Evolutionary conservation across 164 flowering plant species (phyloP), one percentile per base, ranked within the genome.

Genomic region (Magnolia changhungtana): DNA sequence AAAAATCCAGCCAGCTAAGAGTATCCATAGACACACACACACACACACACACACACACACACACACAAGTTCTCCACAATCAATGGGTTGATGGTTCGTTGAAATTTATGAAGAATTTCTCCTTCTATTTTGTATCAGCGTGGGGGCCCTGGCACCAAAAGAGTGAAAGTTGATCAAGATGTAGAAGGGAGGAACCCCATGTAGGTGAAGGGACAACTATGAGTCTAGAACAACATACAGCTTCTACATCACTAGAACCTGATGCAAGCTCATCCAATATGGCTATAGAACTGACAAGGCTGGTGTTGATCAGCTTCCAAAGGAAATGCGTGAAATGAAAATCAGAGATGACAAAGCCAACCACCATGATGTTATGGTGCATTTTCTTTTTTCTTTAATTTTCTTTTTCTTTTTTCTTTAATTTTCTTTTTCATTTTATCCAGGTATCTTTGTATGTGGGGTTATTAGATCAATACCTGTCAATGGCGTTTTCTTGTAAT

Each of bases 241-340:
- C 86, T 77, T 85, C 91, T 58, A 83, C 89, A 18, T 85, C 91
- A 3, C n/a, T 59, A 81, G 92, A 81, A 80, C 81, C 76, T 79
- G 85, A 70, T 80, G 89, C 88, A 31, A 84, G 85, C 75, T 81
- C 92, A 55, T 90, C 96, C 27, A 75, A 74, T 64, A 24, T 72
- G 23, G 72, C 82, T 71, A 70, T 71, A 81, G 73, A 82, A 69
- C 78, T 72, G 88, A 84, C 51, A 87, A 82, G 68, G 69, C 81
- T 55, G 88, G 83, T 50, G 77, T 72, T 81, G 91, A 89, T 77
- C 89, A 89, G 79, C 95, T 91, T 81, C 93, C 96, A 9, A 86
- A 87, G 75, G 95, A 85, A 83, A 78, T 91, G 91, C 81, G 81
- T 79, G 90, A 83, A 70, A 93, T 91, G 97, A 90, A 86, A 83